Evolutionary conservation across 2,329 filamentous ascomycete species (phyloP).

Genomic region (Laburnicola sp.): DNA sequence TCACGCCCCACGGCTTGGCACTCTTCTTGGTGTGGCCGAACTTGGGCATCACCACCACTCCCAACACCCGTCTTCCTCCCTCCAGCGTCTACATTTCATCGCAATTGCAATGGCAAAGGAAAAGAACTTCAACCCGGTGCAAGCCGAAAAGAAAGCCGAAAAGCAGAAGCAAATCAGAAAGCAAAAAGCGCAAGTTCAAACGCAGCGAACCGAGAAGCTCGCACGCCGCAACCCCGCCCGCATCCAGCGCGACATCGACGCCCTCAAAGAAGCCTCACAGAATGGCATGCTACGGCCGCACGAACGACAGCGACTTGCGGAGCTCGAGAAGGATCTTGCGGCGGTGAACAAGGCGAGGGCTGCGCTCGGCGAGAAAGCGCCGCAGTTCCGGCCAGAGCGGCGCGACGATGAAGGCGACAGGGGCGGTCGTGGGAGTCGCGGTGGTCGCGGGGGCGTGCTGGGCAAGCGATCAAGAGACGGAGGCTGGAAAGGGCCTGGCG

Average conservation of each 20-base stretch:
- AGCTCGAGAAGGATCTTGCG: slow-evolving; percentile 82
- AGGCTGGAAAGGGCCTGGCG: slow-evolving; percentile 43
- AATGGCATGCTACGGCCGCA: slow-evolving; percentile 63
- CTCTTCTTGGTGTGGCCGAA: slow-evolving; percentile 4
- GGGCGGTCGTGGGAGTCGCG: slow-evolving; percentile 38
- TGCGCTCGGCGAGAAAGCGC: slow-evolving; percentile 73
- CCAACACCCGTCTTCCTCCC: not conserved
- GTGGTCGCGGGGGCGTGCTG: slow-evolving; percentile 42
- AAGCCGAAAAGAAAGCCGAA: slow-evolving; percentile 60
- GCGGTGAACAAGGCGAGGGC: slow-evolving; percentile 82
- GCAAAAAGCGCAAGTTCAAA: slow-evolving; percentile 60
- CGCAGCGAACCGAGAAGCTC: slow-evolving; percentile 87
- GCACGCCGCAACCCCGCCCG: slow-evolving; percentile 85
- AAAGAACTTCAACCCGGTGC: slow-evolving; percentile 62
- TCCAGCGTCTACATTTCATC: not conserved
- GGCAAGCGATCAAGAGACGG: slow-evolving; percentile 54
- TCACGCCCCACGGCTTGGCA: not conserved
- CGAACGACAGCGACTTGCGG: slow-evolving; percentile 78
- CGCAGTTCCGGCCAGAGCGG: slow-evolving; percentile 47
- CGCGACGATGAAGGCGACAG: slow-evolving; percentile 30
- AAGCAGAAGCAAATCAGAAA: slow-evolving; percentile 63
- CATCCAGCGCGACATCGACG: slow-evolving; percentile 88
- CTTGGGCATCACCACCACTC: not conserved
- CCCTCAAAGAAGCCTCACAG: slow-evolving; percentile 74
- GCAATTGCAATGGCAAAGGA: slow-evolving; percentile 59